Evolutionary conservation across 2,329 filamentous ascomycete genomes (phyloP), one percentile per base, ranked within the genome.

Genomic region (Ascosphaera aggregata): DNA sequence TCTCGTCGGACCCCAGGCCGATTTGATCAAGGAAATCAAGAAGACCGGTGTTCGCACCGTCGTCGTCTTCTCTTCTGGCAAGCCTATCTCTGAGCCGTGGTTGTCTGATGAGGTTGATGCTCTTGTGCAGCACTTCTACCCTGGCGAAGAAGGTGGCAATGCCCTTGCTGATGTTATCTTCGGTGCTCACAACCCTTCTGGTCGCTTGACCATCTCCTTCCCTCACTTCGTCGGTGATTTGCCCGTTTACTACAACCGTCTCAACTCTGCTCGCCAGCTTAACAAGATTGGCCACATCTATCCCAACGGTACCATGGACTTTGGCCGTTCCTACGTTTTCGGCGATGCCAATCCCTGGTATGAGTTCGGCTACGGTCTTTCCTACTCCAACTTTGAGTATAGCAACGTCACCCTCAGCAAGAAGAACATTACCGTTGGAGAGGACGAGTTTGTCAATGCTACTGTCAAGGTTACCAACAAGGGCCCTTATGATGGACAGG

Each of bases 81-180:
- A 80, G 50, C 77, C 77, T 2, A 59, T 82, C 42, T 77, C 75
- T 0, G 76, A 80, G 52, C 64, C 72, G 3, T 81, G 76, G 77
- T 75, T 81, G 50, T 72, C 71, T 0, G 61, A 67, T 22, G 63
- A 65, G 18, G 73, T 76, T 0, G 62, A 71, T 0, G 75, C 73
- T 0, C 63, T 82, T 0, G 59, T 81, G 0, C 76, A 81, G 50
- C 76, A 80, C 53, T 81, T 81, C 56, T 82, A 81, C 47, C 73
- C 74, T 4, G 74, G 71, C 0, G 74, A 80, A 47, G 61, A 79
- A 56, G 74, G 73, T 18, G 74, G 75, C 0, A 59, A 72, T 42
- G 74, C 73, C 1, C 62, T 79, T 1, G 74, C 75, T 0, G 71
- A 77, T 43, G 61, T 79, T 20, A 60, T 79, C 1, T 75, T 71